Evolutionary conservation across 2,329 filamentous ascomycete genomes (phyloP), one percentile per base, ranked within the genome.

Genomic region (Cryphonectria carpinicola): DNA sequence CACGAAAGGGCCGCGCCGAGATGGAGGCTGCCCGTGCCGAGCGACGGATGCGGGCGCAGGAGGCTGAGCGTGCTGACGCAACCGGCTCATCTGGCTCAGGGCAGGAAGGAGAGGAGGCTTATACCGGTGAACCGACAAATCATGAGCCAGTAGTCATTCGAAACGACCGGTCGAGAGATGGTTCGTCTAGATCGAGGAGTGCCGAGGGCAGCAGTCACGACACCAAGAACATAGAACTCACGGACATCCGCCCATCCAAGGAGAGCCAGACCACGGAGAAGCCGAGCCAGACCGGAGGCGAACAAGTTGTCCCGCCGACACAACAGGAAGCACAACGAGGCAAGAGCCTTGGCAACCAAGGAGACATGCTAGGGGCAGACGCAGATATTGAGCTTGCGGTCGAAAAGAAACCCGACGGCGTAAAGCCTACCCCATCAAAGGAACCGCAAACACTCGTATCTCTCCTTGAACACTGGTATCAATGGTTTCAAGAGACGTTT

Each of bases 401-500:
- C 17, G 19, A 58, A 10, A 64, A 32, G 6, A 58, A 66, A 58
- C 19, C 46, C 10, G 19, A 28, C 32, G 52, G 28, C 14, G 11
- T 49, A 13, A 32, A 43, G 28, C 43, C 46, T 14, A 13, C 39
- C 19, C 22, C 32, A 8, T 41, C 58, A 17, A 28, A 35, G 6
- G 60, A 65, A 28, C 80, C 73, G 0, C 76, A 81, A 22, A 92
- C 88, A 0, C 79, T 93, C 0, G 79, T 84, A 1, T 90, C 88
- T 0, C 74, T 89, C 0, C 69, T 81, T 5, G 73, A 74, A 1
- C 78, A 86, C 14, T 69, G 75, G 0, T 88, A 88, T 70, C 76
- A 78, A n/a, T 93, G 90, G 90, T 81, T 81, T 0, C 89, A 90
- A 72, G 89, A 91, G 76, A 93, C 90, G 0, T 93, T 93, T 64